phyloP scores from a whole-genome alignment of 305 asterid species.

The Fraxinus paxiana region DNA sequence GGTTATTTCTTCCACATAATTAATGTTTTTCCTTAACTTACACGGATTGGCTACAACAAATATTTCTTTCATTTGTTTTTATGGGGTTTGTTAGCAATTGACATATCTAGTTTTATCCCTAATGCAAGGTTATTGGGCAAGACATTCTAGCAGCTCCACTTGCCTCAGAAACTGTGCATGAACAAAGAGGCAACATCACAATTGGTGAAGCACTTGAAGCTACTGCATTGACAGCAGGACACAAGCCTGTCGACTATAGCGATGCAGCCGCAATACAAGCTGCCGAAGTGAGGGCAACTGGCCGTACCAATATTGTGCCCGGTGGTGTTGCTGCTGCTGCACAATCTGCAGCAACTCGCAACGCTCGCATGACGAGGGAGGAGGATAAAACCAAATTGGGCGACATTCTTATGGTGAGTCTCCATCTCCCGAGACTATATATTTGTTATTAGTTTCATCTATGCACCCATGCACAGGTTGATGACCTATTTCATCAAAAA shows the following conservation, averaged over 20 bases:
- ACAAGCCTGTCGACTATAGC: slow-evolving; percentile 73
- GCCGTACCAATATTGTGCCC: slow-evolving; percentile 79
- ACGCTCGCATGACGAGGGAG: slow-evolving; percentile 61
- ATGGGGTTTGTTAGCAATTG: not conserved
- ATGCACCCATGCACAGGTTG: not conserved
- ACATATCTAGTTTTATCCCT: not conserved
- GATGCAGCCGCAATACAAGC: slow-evolving; percentile 95
- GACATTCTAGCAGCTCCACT: slow-evolving; percentile 24
- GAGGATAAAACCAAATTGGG: slow-evolving; percentile 79
- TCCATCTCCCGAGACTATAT: not conserved
- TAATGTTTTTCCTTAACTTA: not conserved
- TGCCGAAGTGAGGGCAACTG: slow-evolving; percentile 89
- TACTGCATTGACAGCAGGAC: slow-evolving; percentile 75
- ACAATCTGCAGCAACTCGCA: slow-evolving; percentile 90
- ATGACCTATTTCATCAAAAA: not conserved
- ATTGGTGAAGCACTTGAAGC: slow-evolving; percentile 96
- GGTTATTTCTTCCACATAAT: slow-evolving; percentile 10
- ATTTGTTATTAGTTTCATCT: not conserved
- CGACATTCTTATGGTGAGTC: slow-evolving; percentile 57
- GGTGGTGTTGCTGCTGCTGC: slow-evolving; percentile 97
- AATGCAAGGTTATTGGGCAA: slow-evolving; percentile 26
- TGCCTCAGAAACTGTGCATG: slow-evolving; percentile 22
- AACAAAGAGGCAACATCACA: slow-evolving; percentile 48
- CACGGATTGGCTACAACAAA: not conserved
- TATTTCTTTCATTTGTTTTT: not conserved